phyloP scores from a whole-genome alignment of 2,329 filamentous ascomycete genomes.

The Ophiostoma pallidulum region DNA sequence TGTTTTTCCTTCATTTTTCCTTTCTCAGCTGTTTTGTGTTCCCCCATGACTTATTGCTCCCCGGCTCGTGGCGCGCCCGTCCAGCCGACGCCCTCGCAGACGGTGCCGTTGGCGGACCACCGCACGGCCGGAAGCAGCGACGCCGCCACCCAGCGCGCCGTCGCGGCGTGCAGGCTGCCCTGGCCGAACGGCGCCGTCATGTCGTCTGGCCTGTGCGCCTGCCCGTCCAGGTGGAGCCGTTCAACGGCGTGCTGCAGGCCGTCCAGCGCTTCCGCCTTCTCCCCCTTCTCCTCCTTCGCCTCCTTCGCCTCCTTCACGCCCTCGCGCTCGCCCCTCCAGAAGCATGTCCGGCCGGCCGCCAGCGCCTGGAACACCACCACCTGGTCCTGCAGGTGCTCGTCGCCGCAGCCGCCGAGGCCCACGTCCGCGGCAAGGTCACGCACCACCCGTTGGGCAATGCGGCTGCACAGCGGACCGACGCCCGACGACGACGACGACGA shows the following conservation, averaged over 20 bases:
- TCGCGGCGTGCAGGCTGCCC: constrained; percentile 46
- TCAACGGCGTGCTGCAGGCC: constrained; percentile 14
- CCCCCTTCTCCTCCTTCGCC: neutral
- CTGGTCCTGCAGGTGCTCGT: constrained; percentile 53
- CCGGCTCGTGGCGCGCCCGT: neutral
- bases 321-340: constrained; percentile 25
- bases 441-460: constrained; percentile 28
- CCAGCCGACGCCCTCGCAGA: constrained; percentile 39
- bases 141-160: constrained; percentile 50
- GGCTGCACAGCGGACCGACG: constrained; percentile 17
- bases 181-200: constrained; percentile 43
- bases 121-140: constrained; percentile 38
- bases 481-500: neutral
- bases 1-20: no score
- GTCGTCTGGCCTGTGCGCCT: constrained; percentile 35
- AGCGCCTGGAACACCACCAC: constrained; percentile 51
- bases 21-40: no score
- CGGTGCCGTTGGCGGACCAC: constrained; percentile 42
- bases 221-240: constrained; percentile 25
- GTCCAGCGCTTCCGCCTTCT: constrained; percentile 11
- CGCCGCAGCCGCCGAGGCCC: constrained; percentile 34
- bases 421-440: constrained; percentile 37
- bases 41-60: no score
- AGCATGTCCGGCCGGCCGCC: constrained; percentile 41
- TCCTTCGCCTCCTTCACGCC: constrained; percentile 8